These are phyloP conservation scores for Phytopythium boreale DNA, from an alignment of 352 stramenopile genomes.

Conservation along the genomic window DNA sequence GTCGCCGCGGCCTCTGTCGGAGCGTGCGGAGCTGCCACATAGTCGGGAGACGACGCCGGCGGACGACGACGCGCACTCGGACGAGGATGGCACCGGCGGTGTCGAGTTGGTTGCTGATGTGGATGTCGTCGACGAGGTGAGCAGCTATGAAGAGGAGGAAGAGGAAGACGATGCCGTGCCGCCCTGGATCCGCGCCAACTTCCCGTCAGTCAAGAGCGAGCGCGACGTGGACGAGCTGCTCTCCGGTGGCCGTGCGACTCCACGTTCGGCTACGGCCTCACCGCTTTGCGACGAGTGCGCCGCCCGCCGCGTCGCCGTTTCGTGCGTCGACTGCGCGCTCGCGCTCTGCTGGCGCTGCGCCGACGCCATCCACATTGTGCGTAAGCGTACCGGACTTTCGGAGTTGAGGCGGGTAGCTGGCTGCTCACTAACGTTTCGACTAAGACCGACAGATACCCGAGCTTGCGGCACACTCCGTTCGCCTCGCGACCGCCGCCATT, in stretches of 20 bases:
- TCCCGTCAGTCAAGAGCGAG: slow-evolving; percentile 21
- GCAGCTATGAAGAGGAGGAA: background rate
- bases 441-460: slow-evolving; percentile 30
- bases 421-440: background rate
- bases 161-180: slow-evolving; percentile 15
- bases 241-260: background rate
- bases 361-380: slow-evolving; percentile 77
- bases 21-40: background rate
- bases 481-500: background rate
- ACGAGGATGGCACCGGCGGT: background rate
- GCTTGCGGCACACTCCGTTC: slow-evolving; percentile 34
- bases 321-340: slow-evolving; percentile 44
- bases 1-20: no score
- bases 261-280: background rate
- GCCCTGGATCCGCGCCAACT: slow-evolving; percentile 37
- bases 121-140: background rate
- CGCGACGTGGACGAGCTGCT: slow-evolving; percentile 13
- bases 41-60: background rate
- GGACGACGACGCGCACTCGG: background rate
- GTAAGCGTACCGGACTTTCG: slow-evolving; percentile 6
- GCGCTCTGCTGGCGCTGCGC: slow-evolving; percentile 57
- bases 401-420: background rate
- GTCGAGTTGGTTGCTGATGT: background rate
- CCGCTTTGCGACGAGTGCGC: slow-evolving; percentile 54
- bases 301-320: slow-evolving; percentile 17